Evolutionary conservation across 768 basidiomycete genomes (phyloP).

Genomic region (Dictyophora rubrovolvata): DNA sequence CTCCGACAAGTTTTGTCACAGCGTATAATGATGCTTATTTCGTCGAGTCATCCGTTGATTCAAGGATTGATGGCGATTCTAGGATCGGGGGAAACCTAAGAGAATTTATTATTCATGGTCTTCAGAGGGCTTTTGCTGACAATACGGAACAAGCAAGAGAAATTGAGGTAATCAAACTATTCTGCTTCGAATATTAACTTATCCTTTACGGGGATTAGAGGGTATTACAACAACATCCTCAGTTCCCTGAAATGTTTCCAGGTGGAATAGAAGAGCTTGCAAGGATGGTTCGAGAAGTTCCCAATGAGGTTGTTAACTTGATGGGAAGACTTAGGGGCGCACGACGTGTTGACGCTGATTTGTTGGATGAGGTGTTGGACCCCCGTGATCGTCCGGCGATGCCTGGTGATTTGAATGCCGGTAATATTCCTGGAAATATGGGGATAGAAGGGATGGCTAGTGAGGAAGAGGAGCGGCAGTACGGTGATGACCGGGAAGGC

Average conservation of each 20-base stretch:
- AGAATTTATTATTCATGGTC: neutral
- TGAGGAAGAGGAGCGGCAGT: slow-evolving; percentile 9
- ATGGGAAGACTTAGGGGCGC: slow-evolving; percentile 41
- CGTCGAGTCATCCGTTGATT: slow-evolving; percentile 42
- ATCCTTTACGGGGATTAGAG: slow-evolving; percentile 21
- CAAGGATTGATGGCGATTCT: neutral
- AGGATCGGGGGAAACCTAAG: neutral
- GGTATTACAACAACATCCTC: slow-evolving; percentile 48
- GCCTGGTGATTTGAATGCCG: slow-evolving; percentile 25
- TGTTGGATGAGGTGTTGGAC: slow-evolving; percentile 18
- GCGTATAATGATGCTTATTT: slow-evolving; percentile 73
- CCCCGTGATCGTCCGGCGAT: slow-evolving; percentile 33
- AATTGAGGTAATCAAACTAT: slow-evolving; percentile 33
- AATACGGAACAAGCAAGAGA: neutral
- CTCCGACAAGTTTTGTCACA: slow-evolving; percentile 51
- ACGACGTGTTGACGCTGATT: slow-evolving; percentile 21
- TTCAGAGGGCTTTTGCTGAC: neutral
- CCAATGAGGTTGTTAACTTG: slow-evolving; percentile 44
- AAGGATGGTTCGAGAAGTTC: slow-evolving; percentile 34
- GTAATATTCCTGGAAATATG: slow-evolving; percentile 11
- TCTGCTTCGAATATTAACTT: slow-evolving; percentile 3
- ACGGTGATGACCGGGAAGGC: slow-evolving; percentile 6
- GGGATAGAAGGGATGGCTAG: too few relatives aligned
- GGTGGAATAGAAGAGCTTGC: slow-evolving; percentile 59
- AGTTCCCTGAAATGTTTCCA: slow-evolving; percentile 46